Percentiles rank a stretch among this genome's conserved stretches.
phyloP scores from a whole-genome alignment of 2,329 filamentous ascomycete species.

The Didymella keratinophila region DNA sequence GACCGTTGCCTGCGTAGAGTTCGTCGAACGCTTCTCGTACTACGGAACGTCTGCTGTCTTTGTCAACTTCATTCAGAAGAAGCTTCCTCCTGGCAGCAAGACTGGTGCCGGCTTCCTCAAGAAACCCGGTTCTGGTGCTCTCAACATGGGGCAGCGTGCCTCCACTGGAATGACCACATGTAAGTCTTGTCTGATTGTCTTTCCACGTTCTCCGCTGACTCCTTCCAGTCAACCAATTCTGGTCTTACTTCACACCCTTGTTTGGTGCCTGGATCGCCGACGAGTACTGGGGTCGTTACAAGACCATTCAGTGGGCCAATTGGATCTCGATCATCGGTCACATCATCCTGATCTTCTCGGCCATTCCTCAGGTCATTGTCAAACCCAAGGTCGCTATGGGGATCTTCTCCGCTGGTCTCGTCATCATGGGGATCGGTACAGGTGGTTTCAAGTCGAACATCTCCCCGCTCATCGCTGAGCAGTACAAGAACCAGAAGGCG shows the following conservation, averaged over 20 bases:
- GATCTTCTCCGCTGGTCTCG: slow-evolving; percentile 63
- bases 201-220: not conserved
- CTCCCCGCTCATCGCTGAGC: slow-evolving; percentile 66
- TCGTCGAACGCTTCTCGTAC: slow-evolving; percentile 49
- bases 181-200: slow-evolving; percentile 5
- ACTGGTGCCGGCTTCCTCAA: slow-evolving; percentile 48
- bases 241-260: slow-evolving; percentile 66
- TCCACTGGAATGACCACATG: slow-evolving; percentile 61
- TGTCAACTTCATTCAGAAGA: slow-evolving; percentile 50
- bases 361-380: slow-evolving; percentile 61
- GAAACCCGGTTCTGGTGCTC: slow-evolving; percentile 53
- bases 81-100: slow-evolving; percentile 42
- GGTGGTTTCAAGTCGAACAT: slow-evolving; percentile 75
- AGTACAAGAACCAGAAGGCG: slow-evolving; percentile 52
- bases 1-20: slow-evolving; percentile 49
- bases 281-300: slow-evolving; percentile 67
- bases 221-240: slow-evolving; percentile 60
- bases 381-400: slow-evolving; percentile 59
- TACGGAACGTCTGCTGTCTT: slow-evolving; percentile 51
- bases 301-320: slow-evolving; percentile 65
- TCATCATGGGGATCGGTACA: slow-evolving; percentile 71
- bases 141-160: slow-evolving; percentile 64
- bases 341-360: slow-evolving; percentile 63
- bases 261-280: slow-evolving; percentile 67
- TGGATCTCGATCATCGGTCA: slow-evolving; percentile 66